Conservation (phyloP, 306 rosid genomes). For the Macrotyloma uniflorum region DNA sequence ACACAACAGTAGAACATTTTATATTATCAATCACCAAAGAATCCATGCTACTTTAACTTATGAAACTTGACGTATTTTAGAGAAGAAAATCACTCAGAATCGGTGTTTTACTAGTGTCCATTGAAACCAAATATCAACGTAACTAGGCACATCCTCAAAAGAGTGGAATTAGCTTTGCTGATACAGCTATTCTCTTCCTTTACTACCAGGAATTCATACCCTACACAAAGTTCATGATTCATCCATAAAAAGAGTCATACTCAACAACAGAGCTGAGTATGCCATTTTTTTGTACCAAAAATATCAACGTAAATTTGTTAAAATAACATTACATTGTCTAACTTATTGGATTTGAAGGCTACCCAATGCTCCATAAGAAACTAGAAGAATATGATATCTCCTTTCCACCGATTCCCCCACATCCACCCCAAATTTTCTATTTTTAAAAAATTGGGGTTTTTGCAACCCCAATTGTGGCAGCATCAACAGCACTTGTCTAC, state of each 20-base stretch:
- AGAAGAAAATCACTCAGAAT: not conserved
- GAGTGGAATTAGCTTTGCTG: too few relatives aligned
- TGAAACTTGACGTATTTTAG: not conserved
- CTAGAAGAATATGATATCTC: not conserved
- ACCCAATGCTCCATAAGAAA: not conserved
- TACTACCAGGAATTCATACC: not conserved
- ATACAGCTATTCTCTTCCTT: not conserved
- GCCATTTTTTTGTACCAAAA: not conserved
- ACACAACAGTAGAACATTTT: not conserved
- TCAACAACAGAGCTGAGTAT: not conserved
- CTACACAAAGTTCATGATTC: not conserved
- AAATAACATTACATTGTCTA: not conserved
- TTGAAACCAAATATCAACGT: too few relatives aligned
- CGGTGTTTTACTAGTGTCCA: not conserved
- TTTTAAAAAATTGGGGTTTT: not conserved
- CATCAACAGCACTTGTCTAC: not conserved
- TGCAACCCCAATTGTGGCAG: not conserved
- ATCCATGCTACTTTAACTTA: not conserved
- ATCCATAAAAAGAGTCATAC: not conserved
- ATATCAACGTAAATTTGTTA: not conserved
- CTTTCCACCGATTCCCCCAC: not conserved
- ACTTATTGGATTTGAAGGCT: not conserved
- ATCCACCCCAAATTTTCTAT: not conserved
- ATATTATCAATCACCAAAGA: not conserved
- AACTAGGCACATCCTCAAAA: too few relatives aligned